phyloP scores from a whole-genome alignment of 1,284 basidiomycete genomes.

The Pterula multifida region DNA sequence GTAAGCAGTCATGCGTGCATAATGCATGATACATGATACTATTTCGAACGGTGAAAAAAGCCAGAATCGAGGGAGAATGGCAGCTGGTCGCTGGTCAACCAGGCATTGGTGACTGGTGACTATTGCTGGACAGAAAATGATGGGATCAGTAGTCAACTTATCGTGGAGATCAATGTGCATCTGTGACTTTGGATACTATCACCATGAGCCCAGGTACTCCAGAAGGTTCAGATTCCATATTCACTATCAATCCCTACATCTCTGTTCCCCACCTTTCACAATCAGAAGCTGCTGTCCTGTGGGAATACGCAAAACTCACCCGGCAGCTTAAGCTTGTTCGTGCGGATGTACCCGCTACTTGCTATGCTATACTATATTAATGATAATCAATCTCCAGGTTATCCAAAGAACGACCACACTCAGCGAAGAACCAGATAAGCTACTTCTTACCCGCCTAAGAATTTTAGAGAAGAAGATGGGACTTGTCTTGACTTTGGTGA shows the following conservation, averaged over 20 bases:
- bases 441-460: conserved; percentile 68
- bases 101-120: too few relatives aligned
- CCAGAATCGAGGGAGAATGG: too few relatives aligned
- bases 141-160: too few relatives aligned
- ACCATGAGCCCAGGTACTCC: conserved; percentile 7
- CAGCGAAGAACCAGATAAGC: conserved; percentile 60
- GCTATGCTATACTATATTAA: background rate
- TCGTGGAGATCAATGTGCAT: background rate
- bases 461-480: conserved; percentile 92
- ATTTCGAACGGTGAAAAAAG: too few relatives aligned
- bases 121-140: too few relatives aligned
- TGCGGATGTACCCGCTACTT: background rate
- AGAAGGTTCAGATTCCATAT: conserved; percentile 15
- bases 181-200: background rate
- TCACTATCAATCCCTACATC: conserved; percentile 27
- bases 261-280: conserved; percentile 32
- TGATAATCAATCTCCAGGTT: conserved; percentile 25
- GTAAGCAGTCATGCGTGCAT: too few relatives aligned
- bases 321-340: conserved; percentile 1
- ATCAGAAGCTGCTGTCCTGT: conserved; percentile 44
- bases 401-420: conserved; percentile 46
- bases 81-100: too few relatives aligned
- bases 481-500: conserved; percentile 77
- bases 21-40: too few relatives aligned
- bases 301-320: conserved; percentile 39